phyloP scores from a whole-genome alignment of 2,329 filamentous ascomycete genomes.

The Pseudocercospora crystallina region DNA sequence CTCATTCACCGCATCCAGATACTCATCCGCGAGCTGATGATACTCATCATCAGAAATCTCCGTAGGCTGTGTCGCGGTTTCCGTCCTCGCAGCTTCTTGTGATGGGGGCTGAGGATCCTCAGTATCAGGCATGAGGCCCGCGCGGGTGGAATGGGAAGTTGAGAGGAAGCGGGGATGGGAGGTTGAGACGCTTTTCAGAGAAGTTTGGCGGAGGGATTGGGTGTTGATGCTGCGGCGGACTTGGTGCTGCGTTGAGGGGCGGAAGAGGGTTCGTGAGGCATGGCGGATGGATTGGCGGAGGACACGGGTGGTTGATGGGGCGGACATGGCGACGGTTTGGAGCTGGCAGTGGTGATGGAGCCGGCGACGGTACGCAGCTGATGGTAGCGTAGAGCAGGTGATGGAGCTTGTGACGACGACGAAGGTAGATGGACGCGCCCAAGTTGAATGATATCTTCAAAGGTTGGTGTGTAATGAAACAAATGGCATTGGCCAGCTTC shows the following conservation, averaged over 20 bases:
- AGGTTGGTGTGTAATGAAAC: too few species aligned
- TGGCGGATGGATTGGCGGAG: slow-evolving; percentile 24
- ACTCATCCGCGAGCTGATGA: slow-evolving; percentile 73
- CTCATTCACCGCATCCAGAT: slow-evolving; percentile 61
- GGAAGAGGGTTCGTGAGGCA: slow-evolving; percentile 21
- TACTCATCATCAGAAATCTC: slow-evolving; percentile 71
- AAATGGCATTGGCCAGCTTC: too few species aligned
- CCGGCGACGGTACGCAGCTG: too few species aligned
- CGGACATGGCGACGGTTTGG: slow-evolving; percentile 23
- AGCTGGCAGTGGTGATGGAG: not conserved
- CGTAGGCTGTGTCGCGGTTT: slow-evolving; percentile 52
- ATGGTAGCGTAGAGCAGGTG: too few species aligned
- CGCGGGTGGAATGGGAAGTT: slow-evolving; percentile 11
- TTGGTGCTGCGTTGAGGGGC: slow-evolving; percentile 11
- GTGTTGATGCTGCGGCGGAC: not conserved
- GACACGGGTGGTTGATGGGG: slow-evolving; percentile 24
- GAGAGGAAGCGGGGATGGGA: slow-evolving; percentile 26
- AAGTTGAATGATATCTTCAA: too few species aligned
- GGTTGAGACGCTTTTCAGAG: slow-evolving; percentile 8
- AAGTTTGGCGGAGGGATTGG: slow-evolving; percentile 6
- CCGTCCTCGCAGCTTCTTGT: slow-evolving; percentile 31
- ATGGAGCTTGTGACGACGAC: not conserved
- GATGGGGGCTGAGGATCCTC: slow-evolving; percentile 42
- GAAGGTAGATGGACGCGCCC: not conserved
- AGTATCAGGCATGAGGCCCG: slow-evolving; percentile 44